Evolutionary conservation across 306 rosid species (phyloP).

Genomic region (Hippophae rhamnoides): DNA sequence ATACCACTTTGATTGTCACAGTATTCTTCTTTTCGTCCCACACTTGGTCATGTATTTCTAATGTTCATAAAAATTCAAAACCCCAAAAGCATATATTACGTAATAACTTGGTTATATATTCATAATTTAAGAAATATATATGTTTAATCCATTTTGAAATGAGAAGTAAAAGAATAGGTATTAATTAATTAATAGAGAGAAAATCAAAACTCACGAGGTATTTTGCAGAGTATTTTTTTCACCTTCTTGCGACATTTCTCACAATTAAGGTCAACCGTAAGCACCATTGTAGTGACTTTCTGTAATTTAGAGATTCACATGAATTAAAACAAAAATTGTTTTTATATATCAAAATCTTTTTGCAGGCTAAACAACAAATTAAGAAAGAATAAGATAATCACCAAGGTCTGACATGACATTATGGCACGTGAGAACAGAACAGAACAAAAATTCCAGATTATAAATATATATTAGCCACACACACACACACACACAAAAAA

Average conservation of each 20-base stretch:
- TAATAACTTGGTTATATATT: neutral
- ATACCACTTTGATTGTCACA: constrained; percentile 55
- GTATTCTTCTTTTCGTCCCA: constrained; percentile 45
- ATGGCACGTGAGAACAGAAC: too few species aligned
- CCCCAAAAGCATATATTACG: constrained; percentile 3
- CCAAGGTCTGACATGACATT: too few species aligned
- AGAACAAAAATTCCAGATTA: too few species aligned
- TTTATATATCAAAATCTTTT: neutral
- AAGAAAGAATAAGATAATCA: too few species aligned
- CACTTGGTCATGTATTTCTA: constrained; percentile 70
- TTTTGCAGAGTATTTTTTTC: constrained; percentile 55
- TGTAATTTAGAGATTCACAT: neutral
- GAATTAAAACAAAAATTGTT: neutral
- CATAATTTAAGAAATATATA: too few species aligned
- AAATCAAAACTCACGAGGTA: constrained; percentile 56
- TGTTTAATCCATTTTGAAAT: too few species aligned
- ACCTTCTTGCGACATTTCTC: constrained; percentile 60
- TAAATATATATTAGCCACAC: too few species aligned
- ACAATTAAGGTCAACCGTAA: constrained; percentile 70
- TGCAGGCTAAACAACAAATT: too few species aligned
- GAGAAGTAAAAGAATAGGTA: too few species aligned
- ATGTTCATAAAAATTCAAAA: constrained; percentile 22
- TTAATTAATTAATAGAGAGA: neutral
- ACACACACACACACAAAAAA: too few species aligned
- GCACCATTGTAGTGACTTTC: constrained; percentile 47